Base-by-base conservation (phyloP, 1,139 yeast genomes). In the Zygosaccharomyces pseudobailii region DNA sequence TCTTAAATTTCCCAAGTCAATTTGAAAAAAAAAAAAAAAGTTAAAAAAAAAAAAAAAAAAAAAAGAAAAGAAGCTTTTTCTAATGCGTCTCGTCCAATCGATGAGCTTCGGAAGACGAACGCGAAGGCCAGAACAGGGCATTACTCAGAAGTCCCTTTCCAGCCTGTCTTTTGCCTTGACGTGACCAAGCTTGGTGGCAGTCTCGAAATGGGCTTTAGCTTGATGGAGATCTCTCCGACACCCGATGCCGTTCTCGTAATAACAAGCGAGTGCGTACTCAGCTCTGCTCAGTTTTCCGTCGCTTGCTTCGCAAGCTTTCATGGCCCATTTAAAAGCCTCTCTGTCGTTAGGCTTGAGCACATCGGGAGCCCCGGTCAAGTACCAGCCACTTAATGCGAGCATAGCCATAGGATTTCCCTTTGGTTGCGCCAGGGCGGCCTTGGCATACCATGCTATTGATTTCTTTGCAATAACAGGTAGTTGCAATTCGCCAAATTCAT, bases 381-480 rank as follows among this genome's bases (percentile, higher is more conserved):
- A 87, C 97, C 98, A 92, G 40, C 97, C 90, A 51, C 89, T 80
- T 48, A 92, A 73, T 0, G 96, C 96, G 61, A 90, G 72, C 75
- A 90, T 90, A 6, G 96, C 92, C 59, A 87, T 87, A 0, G 94
- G 82, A 60, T 88, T 92, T 39, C 90, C 86, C 37, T 47, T 46
- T 54, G 76, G 75, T 22, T 46, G 35, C 13, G 56, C 55, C 19
- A 59, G 61, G 0, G 95, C 89, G 1, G 95, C 92, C 56, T 82
- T 79, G 49, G 84, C 74, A 68, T 87, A 92, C 97, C 97, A 92
- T 42, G 89, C 92, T 48, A 92, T 80, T 4, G 95, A 84, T 59
- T 84, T 82, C 56, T 75, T 75, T 13, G 95, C 79, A 60, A 87
- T 87, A 20, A 77, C 71, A 5, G 74, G 72, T 49, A 90, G 75